Evolutionary conservation across 129 eudicot species (phyloP).

Genomic region (Flaveria linearis): DNA sequence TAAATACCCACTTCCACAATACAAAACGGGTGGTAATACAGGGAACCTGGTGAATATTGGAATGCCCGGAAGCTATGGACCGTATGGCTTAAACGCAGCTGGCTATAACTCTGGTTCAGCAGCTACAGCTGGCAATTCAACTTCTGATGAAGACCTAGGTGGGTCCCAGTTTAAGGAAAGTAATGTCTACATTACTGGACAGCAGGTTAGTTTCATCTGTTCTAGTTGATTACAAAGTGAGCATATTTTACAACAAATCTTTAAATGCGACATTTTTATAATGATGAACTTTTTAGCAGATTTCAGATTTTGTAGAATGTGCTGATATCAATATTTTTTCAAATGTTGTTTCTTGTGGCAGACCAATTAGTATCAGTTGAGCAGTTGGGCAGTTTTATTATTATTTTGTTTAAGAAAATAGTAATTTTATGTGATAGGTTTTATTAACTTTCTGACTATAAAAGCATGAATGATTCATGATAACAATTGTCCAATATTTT

Average conservation of each 20-base stretch:
- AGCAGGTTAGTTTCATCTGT: constrained; percentile 58
- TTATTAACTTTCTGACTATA: background rate
- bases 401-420: background rate
- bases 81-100: constrained; percentile 58
- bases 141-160: constrained; percentile 64
- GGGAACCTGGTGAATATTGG: constrained; percentile 56
- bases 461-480: background rate
- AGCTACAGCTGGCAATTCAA: constrained; percentile 56
- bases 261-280: background rate
- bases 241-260: background rate
- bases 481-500: background rate
- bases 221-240: background rate
- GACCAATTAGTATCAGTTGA: background rate
- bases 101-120: constrained; percentile 55
- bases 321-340: background rate
- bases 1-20: constrained; percentile 68
- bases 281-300: background rate
- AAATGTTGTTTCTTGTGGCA: background rate
- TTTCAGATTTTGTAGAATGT: too few relatives aligned
- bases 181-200: constrained; percentile 60
- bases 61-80: constrained; percentile 65
- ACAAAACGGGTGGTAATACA: constrained; percentile 60
- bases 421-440: background rate
- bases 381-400: background rate
- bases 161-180: constrained; percentile 74